Percentiles rank a stretch among this genome's conserved stretches.
These are phyloP conservation scores for Solanum chacoense DNA, from an alignment of 305 asterid genomes.

Conservation along the genomic window DNA sequence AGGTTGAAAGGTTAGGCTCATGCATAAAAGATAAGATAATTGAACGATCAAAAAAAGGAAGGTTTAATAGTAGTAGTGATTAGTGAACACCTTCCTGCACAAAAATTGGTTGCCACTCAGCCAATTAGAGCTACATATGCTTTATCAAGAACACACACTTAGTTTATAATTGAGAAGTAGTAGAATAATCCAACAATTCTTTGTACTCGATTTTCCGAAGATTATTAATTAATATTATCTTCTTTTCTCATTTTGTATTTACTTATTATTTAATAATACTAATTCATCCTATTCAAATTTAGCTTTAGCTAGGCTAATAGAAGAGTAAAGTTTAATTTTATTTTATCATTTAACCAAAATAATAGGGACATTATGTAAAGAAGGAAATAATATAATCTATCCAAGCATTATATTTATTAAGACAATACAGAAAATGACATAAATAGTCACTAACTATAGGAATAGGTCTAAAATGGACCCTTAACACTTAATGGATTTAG, in stretches of 20 bases:
- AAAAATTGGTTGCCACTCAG: not conserved
- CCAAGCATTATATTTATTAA: not conserved
- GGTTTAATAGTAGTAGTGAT: not conserved
- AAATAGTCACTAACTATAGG: no score
- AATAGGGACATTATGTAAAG: not conserved
- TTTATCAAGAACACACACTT: not conserved
- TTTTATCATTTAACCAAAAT: not conserved
- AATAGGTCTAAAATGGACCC: no score
- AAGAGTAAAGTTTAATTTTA: not conserved
- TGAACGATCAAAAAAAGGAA: not conserved
- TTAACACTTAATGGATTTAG: no score
- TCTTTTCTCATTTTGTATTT: not conserved
- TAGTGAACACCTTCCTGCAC: not conserved
- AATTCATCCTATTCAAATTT: not conserved
- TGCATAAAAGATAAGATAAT: not conserved
- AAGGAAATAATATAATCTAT: no score
- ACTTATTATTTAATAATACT: not conserved
- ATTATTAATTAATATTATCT: no score
- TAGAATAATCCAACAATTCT: not conserved
- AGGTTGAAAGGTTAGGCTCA: not conserved
- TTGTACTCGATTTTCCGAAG: not conserved
- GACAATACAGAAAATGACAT: no score
- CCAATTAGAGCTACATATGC: not conserved
- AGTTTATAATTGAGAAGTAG: not conserved
- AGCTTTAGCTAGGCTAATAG: not conserved